Evolutionary conservation across 176 grass and related monocot genomes (phyloP), one percentile per base, ranked within the genome.

Genomic region (Elymus sibiricus): DNA sequence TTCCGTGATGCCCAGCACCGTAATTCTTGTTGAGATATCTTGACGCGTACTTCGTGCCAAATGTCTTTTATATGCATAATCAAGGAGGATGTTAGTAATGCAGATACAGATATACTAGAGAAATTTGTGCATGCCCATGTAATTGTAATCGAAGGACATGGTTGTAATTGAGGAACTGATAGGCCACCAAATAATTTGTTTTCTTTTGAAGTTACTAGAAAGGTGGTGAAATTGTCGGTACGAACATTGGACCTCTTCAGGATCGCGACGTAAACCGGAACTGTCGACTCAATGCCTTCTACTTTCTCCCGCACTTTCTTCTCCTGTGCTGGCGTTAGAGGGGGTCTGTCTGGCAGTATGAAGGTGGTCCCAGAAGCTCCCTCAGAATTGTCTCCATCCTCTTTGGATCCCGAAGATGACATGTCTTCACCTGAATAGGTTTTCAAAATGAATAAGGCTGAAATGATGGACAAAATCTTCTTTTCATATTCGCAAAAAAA

Each of bases 251-350:
- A 64, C 14, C 76, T 85, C 17, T 80, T 81, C 78, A 90, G 76
- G 66, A 82, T 15, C 16, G 70, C 49, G 6, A 85, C 83, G 46
- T 80, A 89, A 77, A 89, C 7, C 8, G 88, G 70, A 11, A 49
- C 5, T 76, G 65, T 7, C 1, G 77, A 82, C 5, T 35, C 25
- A 15, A 86, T 85, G 29, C 62, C 19, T 62, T 38, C 9, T 28
- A 82, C 78, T 85, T 26, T 67, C 70, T 85, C 34, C 44, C 27
- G 7, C 15, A 82, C 62, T 13, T 60, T 82, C 77, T 35, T 67
- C 77, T 85, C 43, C 6, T 85, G 88, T 26, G 66, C 35, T 79
- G 21, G 9, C 63, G 87, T 72, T 73, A 84, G 39, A 72, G 1
- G 5, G 2, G 6, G 0, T 62, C 16, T 81, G 14, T 7, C 19